Percentiles rank a stretch among this genome's conserved stretches.
These are phyloP conservation scores for Persicaria tinctoria DNA, from an alignment of 148 eudicot species.

Conservation along the genomic window DNA sequence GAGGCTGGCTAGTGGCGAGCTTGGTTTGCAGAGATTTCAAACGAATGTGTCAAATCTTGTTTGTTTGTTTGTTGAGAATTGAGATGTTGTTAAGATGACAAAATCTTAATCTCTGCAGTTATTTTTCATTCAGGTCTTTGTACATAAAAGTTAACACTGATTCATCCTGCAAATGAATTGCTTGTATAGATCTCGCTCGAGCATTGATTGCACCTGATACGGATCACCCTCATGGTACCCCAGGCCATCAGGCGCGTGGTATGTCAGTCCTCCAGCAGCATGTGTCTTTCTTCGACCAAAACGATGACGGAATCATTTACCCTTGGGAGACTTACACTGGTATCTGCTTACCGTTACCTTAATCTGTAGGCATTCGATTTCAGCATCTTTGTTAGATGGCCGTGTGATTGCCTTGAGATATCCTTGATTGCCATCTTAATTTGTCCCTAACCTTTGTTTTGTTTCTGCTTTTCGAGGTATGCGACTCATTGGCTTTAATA, in stretches of 20 bases:
- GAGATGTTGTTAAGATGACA: not conserved
- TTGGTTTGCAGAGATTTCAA: no score
- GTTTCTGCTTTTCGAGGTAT: constrained; percentile 32
- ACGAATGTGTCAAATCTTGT: no score
- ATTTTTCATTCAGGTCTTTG: not conserved
- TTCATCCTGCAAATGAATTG: not conserved
- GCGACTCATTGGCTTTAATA: constrained; percentile 64
- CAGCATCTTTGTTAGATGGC: not conserved
- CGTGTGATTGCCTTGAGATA: not conserved
- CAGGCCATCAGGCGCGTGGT: constrained; percentile 35
- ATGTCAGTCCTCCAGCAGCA: constrained; percentile 73
- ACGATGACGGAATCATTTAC: constrained; percentile 57
- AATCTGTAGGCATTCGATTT: not conserved
- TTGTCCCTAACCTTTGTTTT: not conserved
- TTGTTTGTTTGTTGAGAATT: no score
- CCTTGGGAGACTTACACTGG: constrained; percentile 77
- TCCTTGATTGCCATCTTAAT: not conserved
- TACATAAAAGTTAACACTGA: not conserved
- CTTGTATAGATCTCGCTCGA: constrained; percentile 49
- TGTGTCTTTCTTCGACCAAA: constrained; percentile 59
- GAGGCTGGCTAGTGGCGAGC: no score
- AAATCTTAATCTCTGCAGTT: not conserved
- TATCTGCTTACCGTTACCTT: constrained; percentile 6
- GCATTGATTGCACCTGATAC: constrained; percentile 53
- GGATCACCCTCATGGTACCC: constrained; percentile 62